Evolutionary conservation across 176 grass and related monocot species (phyloP), one percentile per base, ranked within the genome.

Genomic region (Raddia guianensis): DNA sequence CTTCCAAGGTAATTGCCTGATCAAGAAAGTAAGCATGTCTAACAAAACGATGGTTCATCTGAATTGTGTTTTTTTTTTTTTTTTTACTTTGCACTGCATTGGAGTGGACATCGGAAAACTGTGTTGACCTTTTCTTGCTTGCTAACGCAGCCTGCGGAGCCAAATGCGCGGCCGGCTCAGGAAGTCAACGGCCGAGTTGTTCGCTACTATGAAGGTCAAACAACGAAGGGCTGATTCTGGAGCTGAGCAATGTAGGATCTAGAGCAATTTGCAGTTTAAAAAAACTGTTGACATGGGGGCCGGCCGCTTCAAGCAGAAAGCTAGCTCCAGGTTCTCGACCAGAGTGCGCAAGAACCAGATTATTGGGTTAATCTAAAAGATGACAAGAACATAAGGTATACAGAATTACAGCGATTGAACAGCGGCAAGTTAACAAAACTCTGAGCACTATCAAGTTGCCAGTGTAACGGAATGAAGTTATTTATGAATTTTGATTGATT

Each of bases 111-210:
- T 18, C 34, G 42, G 20, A 70, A 13, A 49, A 42, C 15, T 14
- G 1, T 47, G 1, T 47, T 73, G 40, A 58, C 12, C 15, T 8
- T 8, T 65, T 79, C 44, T 16, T 61, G 20, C 66, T 46, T 71
- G 11, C 49, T 56, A 55, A 37, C 49, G 20, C 70, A 88, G 86
- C 1, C 12, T 7, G 8, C 5, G 8, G 46, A 80, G 16, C 1
- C 13, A 4, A 79, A 88, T 75, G 7, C 55, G 32, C 81, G 75
- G 1, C 86, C 61, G 0, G 1, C 16, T 62, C 86, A 88, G 52
- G 74, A 79, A 16, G 79, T 80, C 45, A 80, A 88, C 37, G 56
- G 1, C 3, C 69, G 86, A 13, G 47, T 84, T 80, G 55, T 88
- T 79, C 20, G 46, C 34, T 88, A 74, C 45, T 88, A 73, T 6